Base-by-base conservation (phyloP, 75 land plant species). In the Larix kaempferi region DNA sequence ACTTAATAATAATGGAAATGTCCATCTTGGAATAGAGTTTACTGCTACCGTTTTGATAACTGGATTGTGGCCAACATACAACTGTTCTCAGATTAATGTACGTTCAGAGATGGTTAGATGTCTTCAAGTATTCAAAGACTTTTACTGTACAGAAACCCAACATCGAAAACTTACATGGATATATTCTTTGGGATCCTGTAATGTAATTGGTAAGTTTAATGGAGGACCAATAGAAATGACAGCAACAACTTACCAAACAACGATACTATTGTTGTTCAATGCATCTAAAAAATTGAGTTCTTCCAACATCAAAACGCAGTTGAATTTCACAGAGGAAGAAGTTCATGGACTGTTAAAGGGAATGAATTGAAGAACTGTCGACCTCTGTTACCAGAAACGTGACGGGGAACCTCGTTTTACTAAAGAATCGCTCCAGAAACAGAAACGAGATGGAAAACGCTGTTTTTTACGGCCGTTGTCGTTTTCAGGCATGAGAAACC, bases 31-130 rank as follows among this genome's bases (percentile, higher is more conserved):
- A 63, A n/a, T n/a, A n/a, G n/a, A n/a, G n/a, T n/a, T n/a, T n/a
- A n/a, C n/a, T n/a, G n/a, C n/a, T n/a, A n/a, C n/a, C n/a, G n/a
- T n/a, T n/a, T n/a, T n/a, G n/a, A n/a, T n/a, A n/a, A n/a, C n/a
- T n/a, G n/a, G n/a, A n/a, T n/a, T n/a, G 73, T 96, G 99, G 99
- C 99, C 99, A 55, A 91, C 91, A 71, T 90, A 96, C 74, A 96
- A 91, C 74, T 91, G 93, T 2, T 88, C 91, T 77, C 91, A 96
- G 62, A 82, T 96, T 33, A 88, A 93, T 71, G 87, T 93, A 35
- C 99, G 94, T 35, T 84, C 88, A 19, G 96, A 96, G 77, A 91
- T 96, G 99, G 96, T 89, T 17, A 89, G 79, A 73, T 87, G 89
- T 81, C 90, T 95, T 41, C 95, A 95, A 77, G 86, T 83, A 35